phyloP scores from a whole-genome alignment of 2,329 filamentous ascomycete species.

The Pestalotiopsis sp. region DNA sequence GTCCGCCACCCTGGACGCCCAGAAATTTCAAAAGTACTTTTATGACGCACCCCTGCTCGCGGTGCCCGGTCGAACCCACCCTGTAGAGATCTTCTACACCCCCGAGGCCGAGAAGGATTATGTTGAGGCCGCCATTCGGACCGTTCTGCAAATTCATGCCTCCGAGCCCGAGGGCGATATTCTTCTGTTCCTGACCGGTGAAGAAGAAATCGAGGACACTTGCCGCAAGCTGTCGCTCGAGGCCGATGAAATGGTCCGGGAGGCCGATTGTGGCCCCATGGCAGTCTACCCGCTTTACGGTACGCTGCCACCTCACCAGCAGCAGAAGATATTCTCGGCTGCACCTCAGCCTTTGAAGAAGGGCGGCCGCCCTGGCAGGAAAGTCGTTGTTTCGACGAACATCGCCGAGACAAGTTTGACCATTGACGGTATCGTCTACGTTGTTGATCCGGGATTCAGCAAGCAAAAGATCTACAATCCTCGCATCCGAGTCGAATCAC shows the following conservation, averaged over 20 bases:
- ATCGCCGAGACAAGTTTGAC: constrained; percentile 97
- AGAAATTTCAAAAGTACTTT: constrained; percentile 98
- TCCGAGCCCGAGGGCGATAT: constrained; percentile 92
- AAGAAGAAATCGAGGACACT: constrained; percentile 98
- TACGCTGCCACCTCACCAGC: constrained; percentile 85
- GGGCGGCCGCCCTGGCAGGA: constrained; percentile 85
- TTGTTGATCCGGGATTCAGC: constrained; percentile 98
- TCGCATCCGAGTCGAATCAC: constrained; percentile 90
- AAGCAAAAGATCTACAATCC: constrained; percentile 99
- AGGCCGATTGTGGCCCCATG: constrained; percentile 88
- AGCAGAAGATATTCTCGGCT: constrained; percentile 93
- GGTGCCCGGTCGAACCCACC: constrained; percentile 91
- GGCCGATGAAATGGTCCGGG: constrained; percentile 85
- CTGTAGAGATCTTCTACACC: constrained; percentile 98
- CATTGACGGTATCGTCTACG: constrained; percentile 98
- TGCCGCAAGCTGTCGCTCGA: constrained; percentile 89
- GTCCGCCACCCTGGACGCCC: constrained; percentile 94
- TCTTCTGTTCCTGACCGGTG: constrained; percentile 90
- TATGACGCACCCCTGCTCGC: constrained; percentile 89
- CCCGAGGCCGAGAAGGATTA: constrained; percentile 95
- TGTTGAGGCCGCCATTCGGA: constrained; percentile 90
- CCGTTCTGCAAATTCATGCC: constrained; percentile 94
- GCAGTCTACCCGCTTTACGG: constrained; percentile 93
- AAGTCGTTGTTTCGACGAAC: constrained; percentile 93
- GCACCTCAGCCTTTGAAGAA: constrained; percentile 72